Base-by-base conservation (phyloP, 345 rosid species). In the Boechera divaricarpa region DNA sequence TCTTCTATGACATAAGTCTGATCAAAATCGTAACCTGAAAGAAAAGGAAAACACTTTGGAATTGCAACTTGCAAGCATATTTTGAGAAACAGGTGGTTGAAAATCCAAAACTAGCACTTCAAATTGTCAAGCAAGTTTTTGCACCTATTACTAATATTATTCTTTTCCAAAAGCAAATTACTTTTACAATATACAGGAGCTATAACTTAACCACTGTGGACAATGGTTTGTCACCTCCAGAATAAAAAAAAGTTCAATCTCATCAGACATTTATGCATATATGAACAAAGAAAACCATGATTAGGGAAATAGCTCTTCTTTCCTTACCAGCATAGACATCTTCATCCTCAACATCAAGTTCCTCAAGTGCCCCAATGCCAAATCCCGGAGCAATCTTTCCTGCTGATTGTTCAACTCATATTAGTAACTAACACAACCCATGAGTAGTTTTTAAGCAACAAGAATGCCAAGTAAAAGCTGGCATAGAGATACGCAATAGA, bases 281-380 rank as follows among this genome's bases (percentile, higher is more conserved):
- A 44, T 29, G 33, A 58, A 74, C 57, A 9, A 56, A 67, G 18
- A 58, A 41, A 48, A 61, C 35, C 58, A 66, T 10, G 52, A 49
- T 48, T 63, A 70, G 68, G 15, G 56, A 63, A 31, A 44, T 10
- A 52, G 49, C 42, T 10, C 11, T 52, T 36, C 1, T 67, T 62
- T 59, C 48, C 61, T 60, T 77, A 76, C 77, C 83, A 62, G 83
- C 79, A 82, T 91, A 92, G 52, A 95, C 85, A 84, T 95, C 99
- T 84, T 92, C 99, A 82, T 95, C 99, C 90, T 95, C 99, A 33
- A 77, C 91, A 86, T 88, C 97, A 81, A 84, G 94, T 74, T 92
- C 99, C 82, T 92, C 99, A 47, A 95, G 94, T 55, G 99, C 99
- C 33, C 99, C 99, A 86, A 95, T 92, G 77, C 99, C 99, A 86